Base-by-base conservation (phyloP, 78 protist species). In the Pirum gemmata region DNA sequence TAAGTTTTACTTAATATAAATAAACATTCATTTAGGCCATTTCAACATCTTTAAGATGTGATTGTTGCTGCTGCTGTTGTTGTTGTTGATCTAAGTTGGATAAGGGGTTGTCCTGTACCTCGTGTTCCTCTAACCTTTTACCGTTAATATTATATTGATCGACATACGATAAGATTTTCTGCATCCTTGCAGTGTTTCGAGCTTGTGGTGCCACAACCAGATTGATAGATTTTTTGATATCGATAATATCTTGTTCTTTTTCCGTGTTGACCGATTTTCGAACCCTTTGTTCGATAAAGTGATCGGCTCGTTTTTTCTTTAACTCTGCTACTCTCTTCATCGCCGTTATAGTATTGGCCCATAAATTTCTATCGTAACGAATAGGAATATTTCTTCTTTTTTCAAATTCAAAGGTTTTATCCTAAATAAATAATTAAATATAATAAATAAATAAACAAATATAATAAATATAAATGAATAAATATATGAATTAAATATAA, bases 381-480 rank as follows among this genome's bases (percentile, higher is more conserved):
- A 93, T 92, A 1, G 99, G 99, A 35, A 94, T 85, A 89, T 98
- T 93, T 33, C 99, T 93, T 35, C 88, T 78, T 91, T 94, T 92
- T 91, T 98, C 99, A 77, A 98, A 97, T 35, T 96, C 98, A 37
- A 94, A 95, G 5, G 95, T 82, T 39, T 89, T 74, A 88, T 98
- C 99, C 87, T 74, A 77, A 0, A 34, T 0, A 33, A 35, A 1
- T 1, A 38, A 51, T n/a, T n/a, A n/a, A n/a, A n/a, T n/a, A n/a
- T n/a, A n/a, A n/a, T n/a, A n/a, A n/a, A n/a, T n/a, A n/a, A n/a
- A n/a, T n/a, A n/a, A n/a, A n/a, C n/a, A n/a, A n/a, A n/a, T n/a
- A n/a, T n/a, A n/a, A n/a, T n/a, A n/a, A n/a, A n/a, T n/a, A n/a
- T n/a, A n/a, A n/a, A n/a, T n/a, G n/a, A n/a, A n/a, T n/a, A n/a